A percentile compares a stretch with the other conserved stretches of the same genome.
Conservation (phyloP, 1,284 basidiomycete species). For the Sanghuangporus sanghuang region DNA sequence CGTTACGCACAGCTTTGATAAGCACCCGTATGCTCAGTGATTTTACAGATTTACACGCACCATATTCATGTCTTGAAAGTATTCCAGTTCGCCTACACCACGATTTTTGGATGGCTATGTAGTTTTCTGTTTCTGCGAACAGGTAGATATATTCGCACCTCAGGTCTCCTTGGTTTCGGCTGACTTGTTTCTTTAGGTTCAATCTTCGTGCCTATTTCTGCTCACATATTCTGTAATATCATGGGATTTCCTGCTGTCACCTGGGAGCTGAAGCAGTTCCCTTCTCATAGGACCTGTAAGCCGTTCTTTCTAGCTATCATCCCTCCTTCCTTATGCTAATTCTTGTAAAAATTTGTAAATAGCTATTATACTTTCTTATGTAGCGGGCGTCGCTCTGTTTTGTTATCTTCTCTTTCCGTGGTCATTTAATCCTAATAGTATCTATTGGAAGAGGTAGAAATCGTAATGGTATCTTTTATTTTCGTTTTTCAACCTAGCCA, state of each 20-base stretch:
- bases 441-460: slow-evolving; percentile 5
- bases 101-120: slow-evolving; percentile 87
- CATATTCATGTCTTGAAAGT: slow-evolving; percentile 37
- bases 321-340: not conserved
- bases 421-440: slow-evolving; percentile 11
- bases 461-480: not conserved
- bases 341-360: not conserved
- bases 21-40: slow-evolving; percentile 46
- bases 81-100: slow-evolving; percentile 87
- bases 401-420: slow-evolving; percentile 28
- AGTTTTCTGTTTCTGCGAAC: slow-evolving; percentile 84
- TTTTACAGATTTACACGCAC: slow-evolving; percentile 1
- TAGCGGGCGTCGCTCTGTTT: slow-evolving; percentile 46
- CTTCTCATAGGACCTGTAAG: slow-evolving; percentile 34
- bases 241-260: slow-evolving; percentile 79
- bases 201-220: slow-evolving; percentile 48
- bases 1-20: slow-evolving; percentile 57
- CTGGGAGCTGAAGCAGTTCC: slow-evolving; percentile 33
- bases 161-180: not conserved
- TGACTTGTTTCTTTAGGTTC: slow-evolving; percentile 23
- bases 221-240: slow-evolving; percentile 90
- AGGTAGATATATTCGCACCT: slow-evolving; percentile 40
- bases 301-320: slow-evolving; percentile 18
- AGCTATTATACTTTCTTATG: slow-evolving; percentile 44
- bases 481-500: not conserved